Evolutionary conservation across 106 monocot genomes (phyloP).

Genomic region (Dendrobium catenatum): DNA sequence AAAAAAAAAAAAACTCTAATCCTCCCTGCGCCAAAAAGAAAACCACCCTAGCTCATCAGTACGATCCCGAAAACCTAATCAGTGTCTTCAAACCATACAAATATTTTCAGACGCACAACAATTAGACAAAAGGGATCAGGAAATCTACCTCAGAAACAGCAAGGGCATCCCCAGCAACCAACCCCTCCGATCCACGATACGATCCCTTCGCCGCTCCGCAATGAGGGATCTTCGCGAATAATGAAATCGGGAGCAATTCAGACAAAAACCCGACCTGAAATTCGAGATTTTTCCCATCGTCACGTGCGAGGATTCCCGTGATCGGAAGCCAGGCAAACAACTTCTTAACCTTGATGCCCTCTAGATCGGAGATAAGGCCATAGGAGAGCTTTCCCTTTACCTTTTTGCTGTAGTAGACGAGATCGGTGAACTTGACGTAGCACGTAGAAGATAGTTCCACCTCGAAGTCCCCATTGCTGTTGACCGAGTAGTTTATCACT

Average conservation of each 20-base stretch:
- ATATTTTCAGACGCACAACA: background rate
- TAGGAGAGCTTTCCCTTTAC: constrained; percentile 49
- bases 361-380: constrained; percentile 50
- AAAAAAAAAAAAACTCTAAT: no score
- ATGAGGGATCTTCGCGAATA: constrained; percentile 39
- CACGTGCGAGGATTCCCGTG: constrained; percentile 37
- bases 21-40: no score
- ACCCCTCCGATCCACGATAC: background rate
- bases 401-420: constrained; percentile 55
- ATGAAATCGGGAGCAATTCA: constrained; percentile 20
- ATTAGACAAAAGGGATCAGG: background rate
- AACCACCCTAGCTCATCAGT: no score
- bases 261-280: constrained; percentile 58
- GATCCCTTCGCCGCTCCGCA: constrained; percentile 27
- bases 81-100: background rate
- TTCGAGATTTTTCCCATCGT: constrained; percentile 23
- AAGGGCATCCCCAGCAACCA: background rate
- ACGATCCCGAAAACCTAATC: background rate
- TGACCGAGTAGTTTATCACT: constrained; percentile 37
- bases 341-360: constrained; percentile 60
- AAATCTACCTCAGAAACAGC: background rate
- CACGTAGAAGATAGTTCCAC: constrained; percentile 30
- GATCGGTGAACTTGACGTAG: constrained; percentile 41
- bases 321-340: constrained; percentile 64
- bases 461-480: constrained; percentile 22